phyloP scores from a whole-genome alignment of 164 flowering plant genomes.

The Buxus sempervirens region DNA sequence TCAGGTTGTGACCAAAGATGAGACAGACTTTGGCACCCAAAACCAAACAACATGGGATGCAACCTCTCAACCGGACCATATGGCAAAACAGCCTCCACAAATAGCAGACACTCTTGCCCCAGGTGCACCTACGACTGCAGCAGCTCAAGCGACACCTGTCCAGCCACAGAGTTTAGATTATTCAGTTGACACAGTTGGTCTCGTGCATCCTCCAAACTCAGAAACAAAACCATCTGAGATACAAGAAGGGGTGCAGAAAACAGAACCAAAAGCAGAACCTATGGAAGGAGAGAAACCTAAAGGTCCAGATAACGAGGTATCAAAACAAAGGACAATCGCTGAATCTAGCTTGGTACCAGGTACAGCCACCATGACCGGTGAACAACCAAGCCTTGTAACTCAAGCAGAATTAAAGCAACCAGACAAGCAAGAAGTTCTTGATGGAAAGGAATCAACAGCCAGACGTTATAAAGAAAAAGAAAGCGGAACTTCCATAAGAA shows the following conservation, averaged over 20 bases:
- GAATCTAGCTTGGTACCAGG: slow-evolving; percentile 18
- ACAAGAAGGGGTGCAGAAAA: slow-evolving; percentile 17
- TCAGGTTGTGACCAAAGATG: not conserved
- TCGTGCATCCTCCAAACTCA: slow-evolving; percentile 8
- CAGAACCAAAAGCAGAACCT: slow-evolving; percentile 9
- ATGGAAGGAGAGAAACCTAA: slow-evolving; percentile 14
- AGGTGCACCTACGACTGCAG: not conserved
- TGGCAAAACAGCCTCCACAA: not conserved
- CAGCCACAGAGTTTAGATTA: too few species aligned
- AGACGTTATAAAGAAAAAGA: slow-evolving; percentile 11
- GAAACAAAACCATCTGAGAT: slow-evolving; percentile 15
- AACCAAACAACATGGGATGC: not conserved
- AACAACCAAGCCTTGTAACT: slow-evolving; percentile 4
- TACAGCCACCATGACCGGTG: slow-evolving; percentile 7
- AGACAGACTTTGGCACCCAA: not conserved
- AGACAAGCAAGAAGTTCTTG: slow-evolving; percentile 20
- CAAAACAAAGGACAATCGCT: slow-evolving; percentile 12
- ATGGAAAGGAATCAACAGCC: slow-evolving; percentile 17
- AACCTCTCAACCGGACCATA: not conserved
- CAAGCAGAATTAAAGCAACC: slow-evolving; percentile 14
- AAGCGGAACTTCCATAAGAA: slow-evolving; percentile 8
- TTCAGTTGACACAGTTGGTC: too few species aligned
- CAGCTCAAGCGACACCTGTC: not conserved
- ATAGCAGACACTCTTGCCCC: not conserved
- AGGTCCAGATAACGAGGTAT: slow-evolving; percentile 10